Percentiles rank a stretch among this genome's conserved stretches.
Conservation (phyloP, 2,329 filamentous ascomycete species). For the Metarhizium rileyi region DNA sequence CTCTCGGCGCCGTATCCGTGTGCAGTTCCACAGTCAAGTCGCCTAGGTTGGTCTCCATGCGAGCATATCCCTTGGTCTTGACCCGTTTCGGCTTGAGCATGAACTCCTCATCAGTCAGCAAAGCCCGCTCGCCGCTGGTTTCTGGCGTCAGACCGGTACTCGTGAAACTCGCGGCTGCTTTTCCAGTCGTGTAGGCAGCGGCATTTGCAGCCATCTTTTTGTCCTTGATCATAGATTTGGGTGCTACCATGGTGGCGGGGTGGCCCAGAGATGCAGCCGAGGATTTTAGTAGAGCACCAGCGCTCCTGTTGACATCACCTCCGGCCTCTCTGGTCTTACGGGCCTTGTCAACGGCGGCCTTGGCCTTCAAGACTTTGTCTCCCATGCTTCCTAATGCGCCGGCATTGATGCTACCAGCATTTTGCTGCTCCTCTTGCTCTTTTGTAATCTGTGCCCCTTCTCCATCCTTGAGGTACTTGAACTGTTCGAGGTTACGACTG, state of each 20-base stretch:
- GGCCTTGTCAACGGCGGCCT: constrained; percentile 86
- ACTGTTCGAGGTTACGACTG: constrained; percentile 71
- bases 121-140: constrained; percentile 76
- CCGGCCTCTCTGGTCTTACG: constrained; percentile 61
- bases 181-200: constrained; percentile 81
- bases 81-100: constrained; percentile 87
- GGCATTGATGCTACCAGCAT: constrained; percentile 64
- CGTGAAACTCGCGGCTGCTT: constrained; percentile 87
- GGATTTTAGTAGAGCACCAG: constrained; percentile 32
- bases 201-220: constrained; percentile 69
- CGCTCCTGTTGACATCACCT: constrained; percentile 45
- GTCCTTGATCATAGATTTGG: constrained; percentile 36
- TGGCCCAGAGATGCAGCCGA: constrained; percentile 11
- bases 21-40: constrained; percentile 82
- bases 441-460: constrained; percentile 56
- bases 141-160: constrained; percentile 89
- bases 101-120: constrained; percentile 89
- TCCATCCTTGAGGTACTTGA: constrained; percentile 83
- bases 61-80: constrained; percentile 82
- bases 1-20: constrained; percentile 81
- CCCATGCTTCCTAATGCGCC: constrained; percentile 67
- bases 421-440: constrained; percentile 59
- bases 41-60: constrained; percentile 78
- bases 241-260: constrained; percentile 7
- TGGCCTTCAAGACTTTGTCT: constrained; percentile 80